These are phyloP conservation scores for Porphyridium purpureum DNA, from an alignment of 23 red algal genomes.

Conservation along the genomic window DNA sequence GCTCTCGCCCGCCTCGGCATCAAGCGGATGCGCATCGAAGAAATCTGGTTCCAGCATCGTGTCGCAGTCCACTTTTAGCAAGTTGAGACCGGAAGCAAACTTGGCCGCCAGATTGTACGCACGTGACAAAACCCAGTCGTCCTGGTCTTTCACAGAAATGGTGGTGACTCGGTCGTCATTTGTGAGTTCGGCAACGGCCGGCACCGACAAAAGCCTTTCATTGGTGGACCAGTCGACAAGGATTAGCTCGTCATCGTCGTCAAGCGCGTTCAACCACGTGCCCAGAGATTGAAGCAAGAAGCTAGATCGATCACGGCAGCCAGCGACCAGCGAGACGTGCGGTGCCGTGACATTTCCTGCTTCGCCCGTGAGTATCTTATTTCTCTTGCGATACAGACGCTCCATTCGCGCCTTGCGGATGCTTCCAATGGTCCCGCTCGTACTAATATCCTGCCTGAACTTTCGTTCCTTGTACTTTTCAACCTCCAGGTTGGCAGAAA, in stretches of 20 bases:
- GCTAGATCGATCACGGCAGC: background rate
- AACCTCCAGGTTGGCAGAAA: too few species aligned
- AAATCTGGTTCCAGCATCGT: constrained; percentile 2
- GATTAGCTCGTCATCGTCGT: background rate
- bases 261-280: background rate
- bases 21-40: background rate
- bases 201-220: background rate
- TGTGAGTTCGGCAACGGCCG: background rate
- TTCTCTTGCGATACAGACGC: too few species aligned
- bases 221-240: background rate
- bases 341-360: too few species aligned
- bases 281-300: background rate
- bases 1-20: too few species aligned
- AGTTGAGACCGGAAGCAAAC: background rate
- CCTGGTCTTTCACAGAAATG: background rate
- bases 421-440: too few species aligned
- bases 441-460: too few species aligned
- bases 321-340: too few species aligned
- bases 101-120: constrained; percentile 3
- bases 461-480: too few species aligned
- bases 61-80: constrained; percentile 11
- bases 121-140: background rate
- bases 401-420: too few species aligned
- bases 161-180: background rate
- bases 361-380: too few species aligned